Conservation (phyloP, 2,329 filamentous ascomycete genomes). For the Aspergillus texensis region DNA sequence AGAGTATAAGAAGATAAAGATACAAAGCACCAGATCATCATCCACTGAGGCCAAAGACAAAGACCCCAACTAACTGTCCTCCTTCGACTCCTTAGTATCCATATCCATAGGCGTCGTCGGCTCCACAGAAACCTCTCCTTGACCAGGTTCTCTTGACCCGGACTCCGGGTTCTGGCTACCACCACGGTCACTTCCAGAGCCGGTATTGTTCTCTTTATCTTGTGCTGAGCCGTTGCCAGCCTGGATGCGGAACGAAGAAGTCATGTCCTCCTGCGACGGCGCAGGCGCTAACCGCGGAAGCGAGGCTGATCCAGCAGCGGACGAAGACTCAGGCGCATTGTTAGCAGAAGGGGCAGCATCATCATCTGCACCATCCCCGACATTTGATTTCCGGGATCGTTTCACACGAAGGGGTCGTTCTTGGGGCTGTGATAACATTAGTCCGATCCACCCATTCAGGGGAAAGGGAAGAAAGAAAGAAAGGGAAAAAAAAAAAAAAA, state of each 20-base stretch:
- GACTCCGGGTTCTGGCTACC: conserved; percentile 21
- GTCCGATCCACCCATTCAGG: background rate
- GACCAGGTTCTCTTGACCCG: conserved; percentile 12
- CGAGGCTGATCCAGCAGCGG: conserved; percentile 23
- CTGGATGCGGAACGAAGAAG: conserved; percentile 41
- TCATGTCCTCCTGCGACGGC: conserved; percentile 41
- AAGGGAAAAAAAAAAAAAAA: background rate
- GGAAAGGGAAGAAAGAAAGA: background rate
- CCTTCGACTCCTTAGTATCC: conserved; percentile 38
- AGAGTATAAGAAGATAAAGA: conserved; percentile 1
- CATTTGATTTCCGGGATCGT: conserved; percentile 44
- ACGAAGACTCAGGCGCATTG: conserved; percentile 23
- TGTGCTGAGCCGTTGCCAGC: conserved; percentile 29
- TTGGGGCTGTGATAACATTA: conserved; percentile 39
- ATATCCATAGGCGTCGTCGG: conserved; percentile 41
- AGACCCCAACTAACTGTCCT: conserved; percentile 28
- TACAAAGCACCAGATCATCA: background rate
- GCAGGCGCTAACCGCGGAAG: conserved; percentile 40
- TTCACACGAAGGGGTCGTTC: conserved; percentile 51
- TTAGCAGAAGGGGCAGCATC: conserved; percentile 28
- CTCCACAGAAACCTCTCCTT: conserved; percentile 23
- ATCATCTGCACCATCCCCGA: conserved; percentile 28
- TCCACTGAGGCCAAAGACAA: conserved; percentile 5
- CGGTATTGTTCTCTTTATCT: conserved; percentile 25
- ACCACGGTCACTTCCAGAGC: conserved; percentile 20